phyloP scores from a whole-genome alignment of 495 filamentous ascomycete genomes.

The Symbiotaphrina buchneri region DNA sequence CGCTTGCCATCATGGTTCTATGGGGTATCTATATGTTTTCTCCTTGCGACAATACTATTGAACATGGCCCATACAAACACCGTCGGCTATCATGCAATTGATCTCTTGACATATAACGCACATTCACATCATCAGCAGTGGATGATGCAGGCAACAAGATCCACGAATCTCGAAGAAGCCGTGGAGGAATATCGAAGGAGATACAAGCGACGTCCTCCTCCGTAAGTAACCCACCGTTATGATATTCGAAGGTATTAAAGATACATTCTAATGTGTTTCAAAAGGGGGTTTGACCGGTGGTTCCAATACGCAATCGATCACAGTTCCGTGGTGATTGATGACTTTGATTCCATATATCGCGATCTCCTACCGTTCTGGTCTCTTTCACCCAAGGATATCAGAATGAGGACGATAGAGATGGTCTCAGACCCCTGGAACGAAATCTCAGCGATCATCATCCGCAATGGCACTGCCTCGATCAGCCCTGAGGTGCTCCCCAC shows the following conservation, averaged over 20 bases:
- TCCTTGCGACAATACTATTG: conserved; percentile 12
- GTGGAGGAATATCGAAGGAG: conserved; percentile 19
- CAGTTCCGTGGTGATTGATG: conserved; percentile 41
- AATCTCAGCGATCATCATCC: conserved; percentile 22
- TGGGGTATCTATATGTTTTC: conserved; percentile 10
- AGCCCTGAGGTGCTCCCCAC: conserved; percentile 24
- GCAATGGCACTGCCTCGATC: conserved; percentile 19
- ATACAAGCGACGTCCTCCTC: conserved; percentile 24
- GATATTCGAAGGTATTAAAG: not conserved
- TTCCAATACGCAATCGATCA: not conserved
- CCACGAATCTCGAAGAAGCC: conserved; percentile 16
- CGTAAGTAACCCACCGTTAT: conserved; percentile 8
- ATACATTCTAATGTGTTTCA: conserved; percentile 2
- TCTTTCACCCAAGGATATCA: conserved; percentile 33
- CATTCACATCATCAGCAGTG: conserved; percentile 17
- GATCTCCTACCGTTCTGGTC: conserved; percentile 58
- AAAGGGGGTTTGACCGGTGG: conserved; percentile 15
- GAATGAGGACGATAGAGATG: conserved; percentile 19
- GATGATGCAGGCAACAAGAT: conserved; percentile 14
- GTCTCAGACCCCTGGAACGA: conserved; percentile 25
- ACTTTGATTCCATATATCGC: conserved; percentile 48
- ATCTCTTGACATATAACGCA: conserved; percentile 20
- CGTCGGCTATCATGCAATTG: conserved; percentile 20
- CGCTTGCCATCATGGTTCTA: conserved; percentile 13
- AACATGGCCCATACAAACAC: conserved; percentile 12